phyloP scores from a whole-genome alignment of 352 stramenopile species.

The Phytophthora ramorum region DNA sequence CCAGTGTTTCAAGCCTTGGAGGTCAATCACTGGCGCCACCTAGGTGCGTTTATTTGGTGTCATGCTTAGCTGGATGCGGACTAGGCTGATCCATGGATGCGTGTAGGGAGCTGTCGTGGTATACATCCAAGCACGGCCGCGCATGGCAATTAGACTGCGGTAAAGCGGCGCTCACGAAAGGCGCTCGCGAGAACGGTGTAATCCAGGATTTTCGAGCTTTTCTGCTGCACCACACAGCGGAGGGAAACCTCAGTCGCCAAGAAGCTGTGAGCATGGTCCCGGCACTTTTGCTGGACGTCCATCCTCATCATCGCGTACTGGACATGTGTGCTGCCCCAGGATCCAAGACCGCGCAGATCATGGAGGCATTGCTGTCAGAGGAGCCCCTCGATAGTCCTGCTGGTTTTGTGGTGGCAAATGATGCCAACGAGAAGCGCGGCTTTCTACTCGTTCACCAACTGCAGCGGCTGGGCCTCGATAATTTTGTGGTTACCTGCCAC shows the following conservation, averaged over 20 bases:
- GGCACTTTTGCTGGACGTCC: slow-evolving; percentile 94
- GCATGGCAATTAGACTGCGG: slow-evolving; percentile 83
- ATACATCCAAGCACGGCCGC: slow-evolving; percentile 50
- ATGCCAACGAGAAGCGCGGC: slow-evolving; percentile 94
- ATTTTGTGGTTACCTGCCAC: slow-evolving; percentile 93
- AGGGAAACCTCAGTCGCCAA: slow-evolving; percentile 95
- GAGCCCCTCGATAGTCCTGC: slow-evolving; percentile 8
- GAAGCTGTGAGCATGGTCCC: slow-evolving; percentile 98
- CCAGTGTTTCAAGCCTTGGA: slow-evolving; percentile 29
- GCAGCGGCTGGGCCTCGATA: slow-evolving; percentile 71
- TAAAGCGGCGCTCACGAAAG: slow-evolving; percentile 66
- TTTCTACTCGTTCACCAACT: slow-evolving; percentile 97
- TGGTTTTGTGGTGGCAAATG: slow-evolving; percentile 96
- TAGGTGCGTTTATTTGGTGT: slow-evolving; percentile 22
- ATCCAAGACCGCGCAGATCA: slow-evolving; percentile 98
- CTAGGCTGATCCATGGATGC: not conserved
- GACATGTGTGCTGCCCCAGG: slow-evolving; percentile 94
- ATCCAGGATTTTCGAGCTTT: slow-evolving; percentile 93
- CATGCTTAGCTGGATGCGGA: not conserved
- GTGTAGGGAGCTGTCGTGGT: slow-evolving; percentile 66
- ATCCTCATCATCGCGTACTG: slow-evolving; percentile 82
- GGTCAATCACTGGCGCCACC: slow-evolving; percentile 46
- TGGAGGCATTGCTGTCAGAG: slow-evolving; percentile 76
- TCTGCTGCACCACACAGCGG: slow-evolving; percentile 91
- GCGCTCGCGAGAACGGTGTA: slow-evolving; percentile 53